Base-by-base conservation (phyloP, 2,329 filamentous ascomycete species). In the Trichocomaceae sp. region DNA sequence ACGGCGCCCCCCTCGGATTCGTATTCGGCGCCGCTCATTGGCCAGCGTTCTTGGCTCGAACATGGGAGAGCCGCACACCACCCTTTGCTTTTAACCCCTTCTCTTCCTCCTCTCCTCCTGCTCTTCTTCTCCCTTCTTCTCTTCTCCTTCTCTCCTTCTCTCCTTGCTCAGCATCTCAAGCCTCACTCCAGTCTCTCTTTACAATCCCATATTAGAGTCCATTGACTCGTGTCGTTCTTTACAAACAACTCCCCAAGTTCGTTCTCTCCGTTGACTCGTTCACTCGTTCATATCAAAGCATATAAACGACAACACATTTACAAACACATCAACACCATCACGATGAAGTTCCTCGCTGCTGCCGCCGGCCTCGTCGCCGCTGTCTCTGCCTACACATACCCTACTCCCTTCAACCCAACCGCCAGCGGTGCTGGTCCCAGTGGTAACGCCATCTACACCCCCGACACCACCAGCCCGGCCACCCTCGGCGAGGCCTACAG, bases 381-480 rank as follows among this genome's bases (percentile, higher is more conserved):
- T 49, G 71, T 66, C 49, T 64, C 71, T 52, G 70, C 71, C 58
- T 62, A 66, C 66, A 69, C 66, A 23, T 54, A 50, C 47, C 55
- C 50, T 23, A 57, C 50, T 47, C 47, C 47, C 50, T 57, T 50
- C 20, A 61, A 35, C 70, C 71, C 58, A 63, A 74, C 63, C 69
- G 69, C 69, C 49, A 46, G 35, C 31, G 55, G 42, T 52, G 56
- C 69, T 57, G 3, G 44, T 19, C 72, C 72, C 35, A 51, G 54
- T 50, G 82, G 80, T 64, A 85, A 85, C 68, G 71, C 82, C 50
- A 79, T 84, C 71, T 62, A 61, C 58, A 68, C 66, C 20, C 83
- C 81, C 31, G 72, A 75, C 54, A 67, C 81, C 60, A 72, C 75
- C 64, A 71, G 78, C 66, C 66, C 77, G 52, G 80, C 85, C 53